Evolutionary conservation across 768 basidiomycete genomes (phyloP).

Genomic region (Podaxis carcinomalis): DNA sequence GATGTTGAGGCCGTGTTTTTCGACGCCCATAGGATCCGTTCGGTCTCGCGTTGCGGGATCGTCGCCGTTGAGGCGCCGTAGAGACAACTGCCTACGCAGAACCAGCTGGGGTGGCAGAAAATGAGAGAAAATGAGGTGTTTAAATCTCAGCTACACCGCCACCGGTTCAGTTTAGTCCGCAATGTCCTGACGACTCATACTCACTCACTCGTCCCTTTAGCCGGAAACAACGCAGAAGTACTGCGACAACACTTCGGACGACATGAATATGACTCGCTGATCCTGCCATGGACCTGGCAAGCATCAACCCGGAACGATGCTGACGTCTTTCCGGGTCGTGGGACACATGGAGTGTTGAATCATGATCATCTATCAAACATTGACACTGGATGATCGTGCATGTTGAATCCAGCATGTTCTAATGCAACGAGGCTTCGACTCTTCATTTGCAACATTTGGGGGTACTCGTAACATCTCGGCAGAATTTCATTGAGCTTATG

Average conservation of each 20-base stretch:
- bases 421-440: neutral
- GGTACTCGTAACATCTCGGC: neutral
- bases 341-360: neutral
- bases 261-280: neutral
- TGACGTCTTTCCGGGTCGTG: too few species aligned
- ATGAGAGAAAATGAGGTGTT: neutral
- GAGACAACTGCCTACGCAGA: neutral
- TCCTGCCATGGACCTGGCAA: neutral
- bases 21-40: neutral
- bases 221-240: neutral
- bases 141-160: conserved; percentile 10
- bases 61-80: neutral
- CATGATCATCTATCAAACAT: neutral
- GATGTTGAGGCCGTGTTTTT: conserved; percentile 3
- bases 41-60: neutral
- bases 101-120: neutral
- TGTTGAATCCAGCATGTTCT: neutral
- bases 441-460: neutral
- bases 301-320: neutral
- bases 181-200: neutral
- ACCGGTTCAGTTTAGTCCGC: neutral
- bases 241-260: neutral
- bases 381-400: neutral
- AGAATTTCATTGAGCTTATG: neutral
- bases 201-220: neutral